Base-by-base conservation (phyloP, 2,329 filamentous ascomycete genomes). In the Aspergillus felis region DNA sequence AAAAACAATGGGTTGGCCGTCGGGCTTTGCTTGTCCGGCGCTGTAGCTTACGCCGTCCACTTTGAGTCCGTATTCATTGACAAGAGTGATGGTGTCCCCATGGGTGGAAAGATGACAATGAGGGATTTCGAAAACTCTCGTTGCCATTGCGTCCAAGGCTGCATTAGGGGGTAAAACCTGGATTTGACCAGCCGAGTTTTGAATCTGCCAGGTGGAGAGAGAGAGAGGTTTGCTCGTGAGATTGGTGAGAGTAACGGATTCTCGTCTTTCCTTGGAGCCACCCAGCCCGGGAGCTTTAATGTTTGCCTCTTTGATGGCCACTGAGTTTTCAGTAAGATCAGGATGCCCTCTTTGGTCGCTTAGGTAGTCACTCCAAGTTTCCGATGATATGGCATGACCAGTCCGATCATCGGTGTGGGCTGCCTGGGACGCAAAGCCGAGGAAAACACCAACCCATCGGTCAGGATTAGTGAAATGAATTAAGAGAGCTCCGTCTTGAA, bases 351-450 rank as follows among this genome's bases (percentile, higher is more conserved):
- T 38, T 17, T 17, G 32, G 5, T 46, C 38, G 3, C 24, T 51
- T 10, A 57, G 38, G 22, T 54, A 35, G 35, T 57, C 52, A n/a
- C 38, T 51, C 56, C 56, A 57, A 9, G 27, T 54, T 1, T 50
- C 35, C 22, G 35, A 38, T 14, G 51, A 50, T 17, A 57, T 57
- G 3, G 56, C 51, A 29, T 57, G 56, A 8, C 56, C 56, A 1
- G 29, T 29, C 1, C 57, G 10, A 2, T 38, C 8, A 14, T 51
- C 27, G 8, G 64, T 65, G 14, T 62, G 63, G 24, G 61, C 54
- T 8, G 59, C 55, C 24, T 66, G 64, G 0, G 61, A 64, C 14
- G 61, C 61, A 29, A 66, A 66, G 1, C 55, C 64, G 24, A 66
- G 53, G 46, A 66, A 66, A 3, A 66, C 46, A 0, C 60, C 63